Conservation (phyloP, 371 early-diverging fungal species). For the Mortierella sp. region DNA sequence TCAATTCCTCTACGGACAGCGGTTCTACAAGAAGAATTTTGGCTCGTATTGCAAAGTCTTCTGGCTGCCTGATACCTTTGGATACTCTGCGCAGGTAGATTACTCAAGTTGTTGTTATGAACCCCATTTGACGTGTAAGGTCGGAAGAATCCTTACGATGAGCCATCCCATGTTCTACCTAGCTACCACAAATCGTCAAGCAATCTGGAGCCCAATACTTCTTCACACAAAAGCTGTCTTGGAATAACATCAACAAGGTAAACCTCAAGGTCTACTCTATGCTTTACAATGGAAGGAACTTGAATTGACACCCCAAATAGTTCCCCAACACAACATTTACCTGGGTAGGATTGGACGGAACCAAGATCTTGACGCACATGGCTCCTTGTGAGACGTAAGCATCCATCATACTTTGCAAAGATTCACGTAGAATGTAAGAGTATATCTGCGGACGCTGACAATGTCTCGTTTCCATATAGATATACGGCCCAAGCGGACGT, state of each 20-base stretch:
- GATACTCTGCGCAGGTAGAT: slow-evolving; percentile 57
- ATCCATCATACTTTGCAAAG: too few relatives aligned
- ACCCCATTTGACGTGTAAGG: too few relatives aligned
- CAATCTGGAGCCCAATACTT: slow-evolving; percentile 90
- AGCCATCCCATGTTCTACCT: slow-evolving; percentile 2
- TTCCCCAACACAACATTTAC: slow-evolving; percentile 96
- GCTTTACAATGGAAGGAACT: neutral
- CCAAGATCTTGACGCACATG: slow-evolving; percentile 59
- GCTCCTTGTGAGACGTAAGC: slow-evolving; percentile 59
- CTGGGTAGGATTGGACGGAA: slow-evolving; percentile 70
- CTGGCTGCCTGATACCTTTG: slow-evolving; percentile 97
- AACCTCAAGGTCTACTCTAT: neutral
- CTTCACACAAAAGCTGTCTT: slow-evolving; percentile 97
- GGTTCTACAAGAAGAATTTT: slow-evolving; percentile 88
- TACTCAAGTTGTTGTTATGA: neutral
- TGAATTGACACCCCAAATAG: slow-evolving; percentile 22
- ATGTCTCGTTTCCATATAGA: slow-evolving; percentile 8
- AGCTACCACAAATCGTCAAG: slow-evolving; percentile 93
- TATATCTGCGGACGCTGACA: neutral
- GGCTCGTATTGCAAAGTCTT: slow-evolving; percentile 84
- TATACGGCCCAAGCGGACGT: slow-evolving; percentile 73
- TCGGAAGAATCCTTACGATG: neutral
- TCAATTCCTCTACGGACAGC: slow-evolving; percentile 93
- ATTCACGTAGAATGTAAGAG: too few relatives aligned
- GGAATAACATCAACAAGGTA: slow-evolving; percentile 97